Conservation (phyloP, 352 stramenopile species). For the Poterioochromonas sp. region DNA sequence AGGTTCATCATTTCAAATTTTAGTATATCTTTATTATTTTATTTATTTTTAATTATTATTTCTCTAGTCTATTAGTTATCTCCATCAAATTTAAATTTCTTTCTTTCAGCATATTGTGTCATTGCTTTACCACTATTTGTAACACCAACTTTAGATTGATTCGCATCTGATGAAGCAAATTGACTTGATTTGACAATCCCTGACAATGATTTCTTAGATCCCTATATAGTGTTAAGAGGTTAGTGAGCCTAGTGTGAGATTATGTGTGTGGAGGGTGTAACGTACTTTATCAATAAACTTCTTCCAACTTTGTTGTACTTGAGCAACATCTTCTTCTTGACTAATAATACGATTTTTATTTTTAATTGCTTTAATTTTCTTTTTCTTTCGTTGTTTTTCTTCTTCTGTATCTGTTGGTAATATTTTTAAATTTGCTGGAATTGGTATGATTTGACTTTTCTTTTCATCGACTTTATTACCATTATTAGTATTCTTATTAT, state of each 20-base stretch:
- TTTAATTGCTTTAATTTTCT: constrained; percentile 43
- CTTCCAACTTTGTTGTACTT: constrained; percentile 58
- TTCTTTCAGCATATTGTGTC: constrained; percentile 57
- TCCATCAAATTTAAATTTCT: constrained; percentile 18
- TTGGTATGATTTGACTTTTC: constrained; percentile 36
- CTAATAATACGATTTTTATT: constrained; percentile 6
- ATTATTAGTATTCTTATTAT: constrained; percentile 38
- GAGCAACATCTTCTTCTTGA: constrained; percentile 60
- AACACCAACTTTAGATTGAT: constrained; percentile 68
- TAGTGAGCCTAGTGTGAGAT: constrained; percentile 68
- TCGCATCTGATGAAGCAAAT: constrained; percentile 69
- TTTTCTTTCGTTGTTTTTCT: constrained; percentile 69
- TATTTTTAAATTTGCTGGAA: constrained; percentile 70
- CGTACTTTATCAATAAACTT: constrained; percentile 24
- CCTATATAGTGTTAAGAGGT: constrained; percentile 66
- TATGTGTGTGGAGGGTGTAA: constrained; percentile 63
- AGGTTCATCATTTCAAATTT: too few species aligned
- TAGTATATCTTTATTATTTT: too few species aligned
- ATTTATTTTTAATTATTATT: too few species aligned
- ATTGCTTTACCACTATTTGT: constrained; percentile 72
- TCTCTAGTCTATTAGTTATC: too few species aligned
- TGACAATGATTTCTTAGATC: constrained; percentile 52
- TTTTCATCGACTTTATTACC: constrained; percentile 35
- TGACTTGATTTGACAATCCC: constrained; percentile 60
- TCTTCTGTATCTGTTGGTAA: constrained; percentile 66